phyloP scores from a whole-genome alignment of 495 filamentous ascomycete genomes.

The Aspergillus ostianus region DNA sequence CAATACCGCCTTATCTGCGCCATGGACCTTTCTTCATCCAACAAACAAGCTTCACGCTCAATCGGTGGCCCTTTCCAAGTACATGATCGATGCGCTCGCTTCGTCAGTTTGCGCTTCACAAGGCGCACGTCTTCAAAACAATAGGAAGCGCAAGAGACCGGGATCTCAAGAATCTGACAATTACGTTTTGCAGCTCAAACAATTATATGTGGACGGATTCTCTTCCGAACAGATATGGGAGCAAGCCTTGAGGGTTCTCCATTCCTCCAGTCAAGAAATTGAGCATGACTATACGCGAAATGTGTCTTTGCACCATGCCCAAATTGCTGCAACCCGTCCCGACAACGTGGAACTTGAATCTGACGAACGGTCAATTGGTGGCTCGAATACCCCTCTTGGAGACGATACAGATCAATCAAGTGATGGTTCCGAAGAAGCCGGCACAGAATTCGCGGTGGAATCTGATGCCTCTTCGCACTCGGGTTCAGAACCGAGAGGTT shows the following conservation, averaged over 20 bases:
- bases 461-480: constrained; percentile 11
- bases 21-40: constrained; percentile 67
- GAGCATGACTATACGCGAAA: constrained; percentile 27
- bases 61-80: constrained; percentile 68
- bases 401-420: constrained; percentile 34
- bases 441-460: constrained; percentile 14
- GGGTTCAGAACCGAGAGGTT: constrained; percentile 14
- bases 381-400: constrained; percentile 42
- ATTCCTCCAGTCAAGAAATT: constrained; percentile 34
- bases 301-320: not conserved
- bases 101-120: constrained; percentile 64
- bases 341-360: constrained; percentile 32
- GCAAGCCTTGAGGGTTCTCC: constrained; percentile 74
- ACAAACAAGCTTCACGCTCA: constrained; percentile 58
- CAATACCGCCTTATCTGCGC: constrained; percentile 28
- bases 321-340: not conserved
- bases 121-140: constrained; percentile 52
- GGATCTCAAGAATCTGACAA: constrained; percentile 35
- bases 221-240: constrained; percentile 90
- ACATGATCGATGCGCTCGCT: constrained; percentile 74
- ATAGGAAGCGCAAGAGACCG: constrained; percentile 66
- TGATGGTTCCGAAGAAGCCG: constrained; percentile 29
- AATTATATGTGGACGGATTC: constrained; percentile 84
- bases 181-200: constrained; percentile 64
- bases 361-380: constrained; percentile 36